Conservation (phyloP, 257 asterid genomes). For the Craterostigma plantagineum region DNA sequence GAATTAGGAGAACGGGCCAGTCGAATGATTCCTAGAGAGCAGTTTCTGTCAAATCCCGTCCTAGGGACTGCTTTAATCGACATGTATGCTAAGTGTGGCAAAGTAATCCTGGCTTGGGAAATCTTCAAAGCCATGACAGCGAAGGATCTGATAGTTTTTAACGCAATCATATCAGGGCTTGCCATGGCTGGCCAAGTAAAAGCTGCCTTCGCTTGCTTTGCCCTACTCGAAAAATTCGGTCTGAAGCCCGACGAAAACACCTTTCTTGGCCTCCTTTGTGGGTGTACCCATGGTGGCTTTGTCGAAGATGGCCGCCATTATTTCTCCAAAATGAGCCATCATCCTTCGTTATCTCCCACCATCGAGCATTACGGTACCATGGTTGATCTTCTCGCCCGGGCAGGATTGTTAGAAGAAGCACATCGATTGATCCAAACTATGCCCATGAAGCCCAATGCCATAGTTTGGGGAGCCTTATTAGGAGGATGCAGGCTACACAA, state of each 20-base stretch:
- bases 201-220: constrained; percentile 25
- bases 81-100: constrained; percentile 9
- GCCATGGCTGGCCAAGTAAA: constrained; percentile 28
- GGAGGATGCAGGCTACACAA: constrained; percentile 32
- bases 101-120: constrained; percentile 2
- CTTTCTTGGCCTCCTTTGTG: constrained; percentile 29
- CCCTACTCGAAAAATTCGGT: constrained; percentile 18
- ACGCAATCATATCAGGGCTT: constrained; percentile 23
- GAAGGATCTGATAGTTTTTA: constrained; percentile 23
- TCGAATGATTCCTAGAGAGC: constrained; percentile 4
- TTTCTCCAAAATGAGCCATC: constrained; percentile 12
- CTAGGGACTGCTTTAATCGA: constrained; percentile 7
- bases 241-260: constrained; percentile 25
- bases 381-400: constrained; percentile 39
- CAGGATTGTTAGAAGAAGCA: constrained; percentile 24
- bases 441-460: constrained; percentile 27
- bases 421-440: constrained; percentile 15
- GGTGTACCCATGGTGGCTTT: constrained; percentile 35
- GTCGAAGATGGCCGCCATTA: constrained; percentile 26
- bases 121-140: constrained; percentile 5
- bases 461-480: constrained; percentile 36
- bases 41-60: constrained; percentile 8
- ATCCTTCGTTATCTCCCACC: too few species aligned
- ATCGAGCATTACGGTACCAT: constrained; percentile 33
- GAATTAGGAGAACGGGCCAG: constrained; percentile 29